Conservation (phyloP, 768 basidiomycete genomes). For the Leccinellum rugosiceps region DNA sequence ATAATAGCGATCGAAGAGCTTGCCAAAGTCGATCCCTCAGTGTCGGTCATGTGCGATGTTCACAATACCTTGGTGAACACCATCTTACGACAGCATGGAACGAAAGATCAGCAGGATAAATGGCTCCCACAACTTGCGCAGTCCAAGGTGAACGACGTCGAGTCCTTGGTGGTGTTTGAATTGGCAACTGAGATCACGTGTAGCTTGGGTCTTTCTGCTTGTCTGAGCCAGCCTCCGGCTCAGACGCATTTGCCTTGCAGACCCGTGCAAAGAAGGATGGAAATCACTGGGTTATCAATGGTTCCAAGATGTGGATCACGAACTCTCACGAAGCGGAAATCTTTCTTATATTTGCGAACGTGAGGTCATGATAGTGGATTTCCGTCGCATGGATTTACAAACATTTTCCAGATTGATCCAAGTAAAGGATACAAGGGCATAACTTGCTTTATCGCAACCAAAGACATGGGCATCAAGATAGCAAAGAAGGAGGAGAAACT, state of each 20-base stretch:
- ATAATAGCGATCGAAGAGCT: slow-evolving; percentile 98
- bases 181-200: slow-evolving; percentile 1
- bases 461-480: slow-evolving; percentile 94
- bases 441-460: slow-evolving; percentile 94
- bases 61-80: slow-evolving; percentile 99
- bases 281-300: slow-evolving; percentile 82
- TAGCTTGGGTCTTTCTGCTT: slow-evolving; percentile 96
- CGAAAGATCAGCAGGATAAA: slow-evolving; percentile 78
- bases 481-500: slow-evolving; percentile 99
- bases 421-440: slow-evolving; percentile 98
- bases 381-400: background rate
- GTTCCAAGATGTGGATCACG: slow-evolving; percentile 99
- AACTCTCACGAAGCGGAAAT: slow-evolving; percentile 91
- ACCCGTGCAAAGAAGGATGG: slow-evolving; percentile 89
- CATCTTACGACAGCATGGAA: slow-evolving; percentile 83
- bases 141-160: slow-evolving; percentile 52
- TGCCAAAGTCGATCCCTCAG: slow-evolving; percentile 92
- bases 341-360: slow-evolving; percentile 94
- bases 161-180: background rate
- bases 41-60: slow-evolving; percentile 95
- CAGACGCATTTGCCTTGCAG: slow-evolving; percentile 95
- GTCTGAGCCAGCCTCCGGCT: slow-evolving; percentile 89
- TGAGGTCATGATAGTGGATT: slow-evolving; percentile 34
- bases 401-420: slow-evolving; percentile 60
- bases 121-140: slow-evolving; percentile 84